Base-by-base conservation (phyloP, 2,329 filamentous ascomycete species). In the Malbranchea zuffiana region DNA sequence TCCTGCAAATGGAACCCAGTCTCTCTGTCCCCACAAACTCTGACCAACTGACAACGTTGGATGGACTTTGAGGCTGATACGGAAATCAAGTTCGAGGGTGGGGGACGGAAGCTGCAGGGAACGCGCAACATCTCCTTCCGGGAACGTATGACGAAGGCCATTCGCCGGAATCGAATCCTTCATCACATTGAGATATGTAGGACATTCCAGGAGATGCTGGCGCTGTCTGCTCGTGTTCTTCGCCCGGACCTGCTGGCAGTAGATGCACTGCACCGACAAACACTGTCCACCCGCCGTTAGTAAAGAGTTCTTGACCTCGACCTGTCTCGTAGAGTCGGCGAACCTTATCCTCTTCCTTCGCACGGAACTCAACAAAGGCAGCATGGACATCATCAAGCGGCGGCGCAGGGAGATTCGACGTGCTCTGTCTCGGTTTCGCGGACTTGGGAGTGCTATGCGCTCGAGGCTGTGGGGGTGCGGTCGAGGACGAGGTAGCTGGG, bases 51-150 rank as follows among this genome's bases (percentile, higher is more conserved):
- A 51, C 12, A 71, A 63, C 40, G 63, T 63, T 2, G 67, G 67
- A 44, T 71, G 69, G 47, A 70, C 52, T 46, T 68, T 68, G 37
- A 69, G 61, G 47, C 65, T 67, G 57, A 71, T 68, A 33, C 67
- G 65, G 53, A 70, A 71, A 46, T 71, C 67, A 30, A 69, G 56
- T 43, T 69, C 66, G 19, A 70, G 59, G 4, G 55, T 54, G 0
- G 67, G 67, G 5, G 60, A 55, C 6, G 67, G 67, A 18, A 69
- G 55, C 44, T 65, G 61, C 30, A 67, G 48, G 6, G 63, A 66
- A 12, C 64, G 63, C 15, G 64, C 64, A 35, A 66, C 53, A 50
- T 69, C 64, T 31, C 63, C 62, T 47, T 67, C 64, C 19, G 66
- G 65, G 47, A 68, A 69, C 26, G 63, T 64, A 48, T 68, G 65